Percentiles rank a stretch among this genome's conserved stretches.
phyloP scores from a whole-genome alignment of 73 alveolate genomes.

The Paraurostyla sp. region DNA sequence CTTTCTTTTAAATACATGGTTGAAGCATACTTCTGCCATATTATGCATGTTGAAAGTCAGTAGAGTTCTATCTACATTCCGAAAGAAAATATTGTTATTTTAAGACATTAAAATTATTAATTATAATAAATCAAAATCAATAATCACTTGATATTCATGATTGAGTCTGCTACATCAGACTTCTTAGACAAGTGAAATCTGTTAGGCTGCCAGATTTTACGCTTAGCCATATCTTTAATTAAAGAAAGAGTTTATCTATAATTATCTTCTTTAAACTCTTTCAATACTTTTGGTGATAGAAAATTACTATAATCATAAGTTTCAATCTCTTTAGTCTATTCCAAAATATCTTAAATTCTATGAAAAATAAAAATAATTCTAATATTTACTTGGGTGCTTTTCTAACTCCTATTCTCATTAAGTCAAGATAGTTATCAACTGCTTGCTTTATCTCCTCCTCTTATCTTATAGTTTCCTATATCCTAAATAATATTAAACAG shows the following conservation, averaged over 20 bases:
- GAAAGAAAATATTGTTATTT: not conserved
- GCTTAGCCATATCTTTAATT: constrained; percentile 21
- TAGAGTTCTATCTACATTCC: constrained; percentile 51
- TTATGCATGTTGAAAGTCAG: constrained; percentile 62
- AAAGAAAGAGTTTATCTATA: not conserved
- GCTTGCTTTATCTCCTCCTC: constrained; percentile 40
- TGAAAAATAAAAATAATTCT: not conserved
- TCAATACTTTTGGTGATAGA: constrained; percentile 19
- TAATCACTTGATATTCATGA: constrained; percentile 5
- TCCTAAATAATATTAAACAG: not conserved
- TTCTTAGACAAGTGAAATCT: constrained; percentile 43
- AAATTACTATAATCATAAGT: constrained; percentile 20
- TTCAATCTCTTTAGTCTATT: not conserved
- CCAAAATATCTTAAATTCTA: constrained; percentile 32
- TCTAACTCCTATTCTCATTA: constrained; percentile 34
- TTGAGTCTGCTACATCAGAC: constrained; percentile 36
- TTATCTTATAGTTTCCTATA: constrained; percentile 21
- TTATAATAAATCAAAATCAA: not conserved
- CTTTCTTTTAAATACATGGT: constrained; percentile 54
- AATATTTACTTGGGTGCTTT: constrained; percentile 32
- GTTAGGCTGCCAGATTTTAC: constrained; percentile 51
- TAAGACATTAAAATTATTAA: not conserved
- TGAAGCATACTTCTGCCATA: constrained; percentile 61
- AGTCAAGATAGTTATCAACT: constrained; percentile 33
- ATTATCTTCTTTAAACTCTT: constrained; percentile 28